Base-by-base conservation (phyloP, 2,329 filamentous ascomycete genomes). In the Ceratocystis harringtonii region DNA sequence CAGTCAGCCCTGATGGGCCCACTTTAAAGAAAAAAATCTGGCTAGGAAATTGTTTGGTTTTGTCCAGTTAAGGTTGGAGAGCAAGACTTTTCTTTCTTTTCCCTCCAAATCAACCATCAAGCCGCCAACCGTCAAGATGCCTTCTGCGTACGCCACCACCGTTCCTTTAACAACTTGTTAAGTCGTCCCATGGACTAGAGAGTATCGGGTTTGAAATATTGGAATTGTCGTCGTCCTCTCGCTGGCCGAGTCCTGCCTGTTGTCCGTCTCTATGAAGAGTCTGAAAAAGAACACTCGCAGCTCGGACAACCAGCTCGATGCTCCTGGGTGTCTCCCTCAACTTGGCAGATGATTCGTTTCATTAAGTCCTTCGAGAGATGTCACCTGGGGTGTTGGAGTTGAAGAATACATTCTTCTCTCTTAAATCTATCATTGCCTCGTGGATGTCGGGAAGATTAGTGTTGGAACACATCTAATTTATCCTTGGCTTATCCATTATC, bases 201-300 rank as follows among this genome's bases (percentile, higher is more conserved):
- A 67, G 12, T 25, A 48, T 44, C 48, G 52, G 66, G 50, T 61
- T 41, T 48, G 43, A 62, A 66, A 45, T 45, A 32, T 57, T 79
- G 78, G 84, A 85, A 88, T 90, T 89, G 87, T 89, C 83, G 84
- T 84, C 81, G 88, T 90, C 85, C 85, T 88, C 85, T 90, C 84
- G 85, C 88, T 90, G 85, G 86, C 36, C 44, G 61, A 65, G 63
- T 45, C 12, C 32, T 22, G 22, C 55, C 25, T 19, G 43, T 8
- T 43, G n/a, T 15, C 32, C n/a, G n/a, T 52, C 57, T 62, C 44
- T 48, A 62, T 43, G 66, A 64, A 66, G 44, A 65, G 68, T 69
- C 55, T 28, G 17, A 25, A 12, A 36, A 22, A 8, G 28, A 52
- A 28, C 48, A 58, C 55, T 30, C 32, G 55, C 28, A n/a, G 17